phyloP scores from a whole-genome alignment of 1,284 basidiomycete genomes.

The Polyporus tsugae region DNA sequence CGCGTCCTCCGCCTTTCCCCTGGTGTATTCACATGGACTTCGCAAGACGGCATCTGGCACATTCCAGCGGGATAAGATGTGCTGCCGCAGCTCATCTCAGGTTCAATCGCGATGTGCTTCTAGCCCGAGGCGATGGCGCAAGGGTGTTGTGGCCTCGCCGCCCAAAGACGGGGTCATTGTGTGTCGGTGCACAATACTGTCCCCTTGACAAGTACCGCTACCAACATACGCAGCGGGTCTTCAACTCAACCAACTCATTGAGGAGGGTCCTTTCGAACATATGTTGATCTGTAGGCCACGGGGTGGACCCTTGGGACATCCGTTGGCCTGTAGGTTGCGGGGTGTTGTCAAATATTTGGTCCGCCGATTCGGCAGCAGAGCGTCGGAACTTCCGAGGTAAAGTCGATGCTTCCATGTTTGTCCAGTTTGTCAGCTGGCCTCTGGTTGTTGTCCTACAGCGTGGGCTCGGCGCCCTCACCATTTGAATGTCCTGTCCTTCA shows the following conservation, averaged over 20 bases:
- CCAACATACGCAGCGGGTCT: background rate
- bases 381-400: constrained; percentile 1
- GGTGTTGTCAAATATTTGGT: background rate
- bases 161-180: background rate
- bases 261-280: background rate
- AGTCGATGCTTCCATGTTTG: constrained; percentile 3
- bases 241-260: background rate
- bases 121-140: background rate
- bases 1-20: background rate
- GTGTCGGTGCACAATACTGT: background rate
- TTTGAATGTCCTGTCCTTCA: constrained; percentile 1
- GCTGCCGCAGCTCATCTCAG: constrained; percentile 1
- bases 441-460: constrained; percentile 9
- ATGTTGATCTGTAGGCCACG: background rate
- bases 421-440: background rate
- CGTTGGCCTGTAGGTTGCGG: background rate
- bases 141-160: background rate
- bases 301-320: background rate
- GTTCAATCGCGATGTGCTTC: constrained; percentile 2
- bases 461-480: background rate
- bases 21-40: background rate
- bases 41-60: background rate
- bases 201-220: background rate
- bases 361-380: background rate
- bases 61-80: background rate